Evolutionary conservation across 495 filamentous ascomycete species (phyloP), one percentile per base, ranked within the genome.

Genomic region (Aspergillus haitiensis): DNA sequence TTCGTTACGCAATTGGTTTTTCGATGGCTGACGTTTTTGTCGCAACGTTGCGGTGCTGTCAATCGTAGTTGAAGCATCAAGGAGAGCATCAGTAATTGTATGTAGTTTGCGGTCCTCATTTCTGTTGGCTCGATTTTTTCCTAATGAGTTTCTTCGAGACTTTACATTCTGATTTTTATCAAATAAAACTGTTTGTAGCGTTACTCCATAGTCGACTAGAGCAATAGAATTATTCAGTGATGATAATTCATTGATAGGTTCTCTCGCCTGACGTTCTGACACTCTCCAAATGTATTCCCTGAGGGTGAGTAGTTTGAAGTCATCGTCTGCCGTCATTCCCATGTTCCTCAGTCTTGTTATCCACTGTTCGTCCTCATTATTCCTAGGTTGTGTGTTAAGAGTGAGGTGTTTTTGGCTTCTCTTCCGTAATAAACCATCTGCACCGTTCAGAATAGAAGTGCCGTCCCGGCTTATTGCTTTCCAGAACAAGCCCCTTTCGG

Each of bases 281-380:
- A 93, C 78, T 33, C 91, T 86, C 92, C 91, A 96, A 35, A 98
- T 92, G 62, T 96, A 97, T 65, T 97, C 94, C 53, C 88, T 81
- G 13, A 99, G 81, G 6, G 85, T 88, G 16, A 97, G 74, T 8
- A 99, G 75, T 67, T 99, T 99, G 63, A 88, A 84, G 58, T 99
- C 95, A 64, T 99, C 95, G 46, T 96, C 93, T 0, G 76, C 59
- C 2, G 78, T 71, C 83, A 99, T 89, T 0, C 94, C 93, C 39
- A 94, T 82, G 60, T 90, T 93, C 34, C 91, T 83, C 34, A 99
- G 74, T 52, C 89, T 84, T 16, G 77, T 76, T n/a, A 99, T 78
- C 95, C 95, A 99, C 66, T 92, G 86, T 56, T 97, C 92, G 70
- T 99, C 95, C 70, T 97, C 93, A n/a, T 96, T 92, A 65, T 93